A percentile compares a stretch with the other conserved stretches of the same genome.
These are phyloP conservation scores for Alternaria alternata DNA, from an alignment of 2,329 filamentous ascomycete species.

Conservation along the genomic window DNA sequence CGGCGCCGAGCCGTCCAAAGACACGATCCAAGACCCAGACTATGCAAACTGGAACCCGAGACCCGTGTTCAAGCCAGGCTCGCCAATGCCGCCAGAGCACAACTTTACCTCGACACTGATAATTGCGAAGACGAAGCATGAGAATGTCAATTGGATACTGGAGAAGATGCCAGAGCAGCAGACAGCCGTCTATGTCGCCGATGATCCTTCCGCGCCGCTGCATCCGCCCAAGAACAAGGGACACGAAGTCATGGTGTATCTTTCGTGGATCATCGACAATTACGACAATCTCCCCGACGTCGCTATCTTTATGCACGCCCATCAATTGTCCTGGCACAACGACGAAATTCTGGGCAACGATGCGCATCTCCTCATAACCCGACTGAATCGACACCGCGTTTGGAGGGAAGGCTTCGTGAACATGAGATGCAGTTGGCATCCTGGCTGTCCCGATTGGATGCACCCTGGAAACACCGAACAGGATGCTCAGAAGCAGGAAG, in stretches of 20 bases:
- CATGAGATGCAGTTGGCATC: constrained; percentile 63
- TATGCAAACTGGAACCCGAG: constrained; percentile 51
- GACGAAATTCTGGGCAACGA: constrained; percentile 59
- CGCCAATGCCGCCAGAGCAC: constrained; percentile 52
- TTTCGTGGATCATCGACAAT: constrained; percentile 68
- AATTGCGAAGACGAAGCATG: constrained; percentile 60
- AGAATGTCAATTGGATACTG: constrained; percentile 65
- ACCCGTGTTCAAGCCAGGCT: constrained; percentile 43
- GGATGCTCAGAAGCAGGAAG: constrained; percentile 54
- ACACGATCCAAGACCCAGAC: constrained; percentile 34
- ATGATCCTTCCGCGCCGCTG: constrained; percentile 57
- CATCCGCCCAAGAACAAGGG: constrained; percentile 66
- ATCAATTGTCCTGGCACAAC: constrained; percentile 67
- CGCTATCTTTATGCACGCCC: constrained; percentile 68
- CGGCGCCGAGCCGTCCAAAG: constrained; percentile 11
- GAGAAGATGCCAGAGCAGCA: constrained; percentile 59
- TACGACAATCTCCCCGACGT: constrained; percentile 68
- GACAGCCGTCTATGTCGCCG: constrained; percentile 61
- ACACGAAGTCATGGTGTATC: constrained; percentile 69
- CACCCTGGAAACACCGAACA: constrained; percentile 54
- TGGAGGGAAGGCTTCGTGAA: constrained; percentile 63
- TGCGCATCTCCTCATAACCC: constrained; percentile 55
- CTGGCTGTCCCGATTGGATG: constrained; percentile 65
- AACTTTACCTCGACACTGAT: constrained; percentile 65
- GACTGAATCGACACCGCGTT: constrained; percentile 57